phyloP scores from a whole-genome alignment of 139 green algal genomes.

The Chlamydomonas sphaeroides region DNA sequence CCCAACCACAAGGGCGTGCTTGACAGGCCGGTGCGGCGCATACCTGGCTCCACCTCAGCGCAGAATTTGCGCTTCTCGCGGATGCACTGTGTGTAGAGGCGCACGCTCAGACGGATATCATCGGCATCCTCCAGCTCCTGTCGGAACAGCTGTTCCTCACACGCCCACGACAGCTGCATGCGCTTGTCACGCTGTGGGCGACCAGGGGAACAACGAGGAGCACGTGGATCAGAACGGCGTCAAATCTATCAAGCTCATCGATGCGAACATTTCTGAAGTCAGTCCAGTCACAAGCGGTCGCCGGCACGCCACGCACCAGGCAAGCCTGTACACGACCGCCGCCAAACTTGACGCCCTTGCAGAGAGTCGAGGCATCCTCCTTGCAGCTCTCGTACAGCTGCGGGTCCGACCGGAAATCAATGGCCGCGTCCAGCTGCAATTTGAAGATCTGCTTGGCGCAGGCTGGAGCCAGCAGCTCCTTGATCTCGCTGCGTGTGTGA shows the following conservation, averaged over 20 bases:
- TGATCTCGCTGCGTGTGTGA: slow-evolving; percentile 53
- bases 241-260: neutral
- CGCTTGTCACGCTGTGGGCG: slow-evolving; percentile 62
- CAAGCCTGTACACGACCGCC: slow-evolving; percentile 76
- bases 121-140: slow-evolving; percentile 85
- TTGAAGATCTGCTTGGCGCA: slow-evolving; percentile 70
- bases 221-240: too few species aligned
- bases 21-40: too few species aligned
- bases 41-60: slow-evolving; percentile 61
- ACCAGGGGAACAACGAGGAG: too few species aligned
- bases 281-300: too few species aligned
- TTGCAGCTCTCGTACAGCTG: slow-evolving; percentile 64
- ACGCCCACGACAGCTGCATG: slow-evolving; percentile 69
- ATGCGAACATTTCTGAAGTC: too few species aligned
- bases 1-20: too few species aligned
- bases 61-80: slow-evolving; percentile 82
- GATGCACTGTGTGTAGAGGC: slow-evolving; percentile 70
- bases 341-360: slow-evolving; percentile 66
- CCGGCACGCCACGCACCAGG: slow-evolving; percentile 55
- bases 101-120: slow-evolving; percentile 81
- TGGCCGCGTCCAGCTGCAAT: slow-evolving; percentile 63
- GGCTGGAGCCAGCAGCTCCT: slow-evolving; percentile 46
- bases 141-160: slow-evolving; percentile 83
- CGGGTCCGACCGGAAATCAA: slow-evolving; percentile 71
- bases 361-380: slow-evolving; percentile 60